Base-by-base conservation (phyloP, 1,284 basidiomycete genomes). In the Austroboletus niveus region DNA sequence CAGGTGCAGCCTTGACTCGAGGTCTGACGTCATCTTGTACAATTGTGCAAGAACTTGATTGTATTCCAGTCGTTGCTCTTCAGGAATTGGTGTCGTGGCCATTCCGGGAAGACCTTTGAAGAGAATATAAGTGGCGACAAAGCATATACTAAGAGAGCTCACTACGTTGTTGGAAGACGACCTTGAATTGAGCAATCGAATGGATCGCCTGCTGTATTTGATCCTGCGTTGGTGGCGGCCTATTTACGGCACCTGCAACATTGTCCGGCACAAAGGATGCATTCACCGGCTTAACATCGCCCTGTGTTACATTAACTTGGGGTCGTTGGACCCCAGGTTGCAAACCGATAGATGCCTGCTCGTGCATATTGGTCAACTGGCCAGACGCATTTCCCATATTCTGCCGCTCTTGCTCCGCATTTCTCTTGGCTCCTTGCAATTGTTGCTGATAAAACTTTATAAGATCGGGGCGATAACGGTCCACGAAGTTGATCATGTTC, bases 401-500 rank as follows among this genome's bases (percentile, higher is more conserved):
- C 52, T 63, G 66, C 29, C 65, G 62, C 45, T 57, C 56, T 39
- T 69, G 59, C 35, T 61, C 61, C 1, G 57, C 62, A 45, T 58
- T 57, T 49, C 56, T 54, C 50, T 69, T 70, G n/a, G 57, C 50
- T 4, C 55, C 6, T 30, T 67, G 56, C 7, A 51, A 22, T 34
- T 68, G 65, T 41, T 57, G 57, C 44, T 64, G 68, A 31, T 56
- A 64, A 47, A 58, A 34, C 48, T 51, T 69, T 29, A 48, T 2
- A 8, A 68, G 65, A 0, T 69, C 63, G 3, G 73, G 36, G 40
- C 87, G 79, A 61, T 85, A 62, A 5, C 57, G 57, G 55, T 89
- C 87, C 38, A 90, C 77, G 51, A 80, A 73, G 31, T 66, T 53
- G 49, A 89, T 83, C 47, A 81, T 64, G 36, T 73, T 56, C 14